Percentiles rank a stretch among this genome's conserved stretches.
These are phyloP conservation scores for Brasilioporus rufonigricans DNA, from an alignment of 768 basidiomycete genomes.

Conservation along the genomic window DNA sequence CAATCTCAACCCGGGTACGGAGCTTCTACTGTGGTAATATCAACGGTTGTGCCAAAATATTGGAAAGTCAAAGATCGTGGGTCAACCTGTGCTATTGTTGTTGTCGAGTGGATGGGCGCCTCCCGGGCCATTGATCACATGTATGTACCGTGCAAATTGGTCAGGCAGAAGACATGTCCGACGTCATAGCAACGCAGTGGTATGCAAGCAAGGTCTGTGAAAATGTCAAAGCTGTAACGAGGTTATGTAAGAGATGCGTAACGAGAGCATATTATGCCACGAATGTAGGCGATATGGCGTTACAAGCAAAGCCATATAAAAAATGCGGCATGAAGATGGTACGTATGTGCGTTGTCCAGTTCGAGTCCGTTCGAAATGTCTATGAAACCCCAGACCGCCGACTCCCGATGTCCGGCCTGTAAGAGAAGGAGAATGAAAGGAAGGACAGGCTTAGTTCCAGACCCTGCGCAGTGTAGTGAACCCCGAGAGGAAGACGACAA, in stretches of 20 bases:
- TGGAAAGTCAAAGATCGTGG: background rate
- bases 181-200: background rate
- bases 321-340: slow-evolving; percentile 22
- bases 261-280: slow-evolving; percentile 25
- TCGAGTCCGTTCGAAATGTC: slow-evolving; percentile 29
- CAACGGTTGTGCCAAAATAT: background rate
- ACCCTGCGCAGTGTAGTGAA: slow-evolving; percentile 34
- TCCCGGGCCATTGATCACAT: slow-evolving; percentile 6
- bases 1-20: background rate
- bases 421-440: background rate
- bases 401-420: background rate
- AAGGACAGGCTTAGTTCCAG: slow-evolving; percentile 20
- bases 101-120: background rate
- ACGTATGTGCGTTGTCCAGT: slow-evolving; percentile 30
- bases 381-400: slow-evolving; percentile 13
- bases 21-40: background rate
- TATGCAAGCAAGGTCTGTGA: slow-evolving; percentile 7
- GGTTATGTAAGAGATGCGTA: slow-evolving; percentile 3
- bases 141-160: slow-evolving; percentile 1
- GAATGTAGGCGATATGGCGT: slow-evolving; percentile 10
- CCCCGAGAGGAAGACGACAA: slow-evolving; percentile 32
- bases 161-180: background rate
- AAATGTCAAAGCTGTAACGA: slow-evolving; percentile 1
- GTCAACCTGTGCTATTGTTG: background rate
- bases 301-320: slow-evolving; percentile 15